These are phyloP conservation scores for Colletotrichum sp. DNA, from an alignment of 2,329 filamentous ascomycete species.

Conservation along the genomic window DNA sequence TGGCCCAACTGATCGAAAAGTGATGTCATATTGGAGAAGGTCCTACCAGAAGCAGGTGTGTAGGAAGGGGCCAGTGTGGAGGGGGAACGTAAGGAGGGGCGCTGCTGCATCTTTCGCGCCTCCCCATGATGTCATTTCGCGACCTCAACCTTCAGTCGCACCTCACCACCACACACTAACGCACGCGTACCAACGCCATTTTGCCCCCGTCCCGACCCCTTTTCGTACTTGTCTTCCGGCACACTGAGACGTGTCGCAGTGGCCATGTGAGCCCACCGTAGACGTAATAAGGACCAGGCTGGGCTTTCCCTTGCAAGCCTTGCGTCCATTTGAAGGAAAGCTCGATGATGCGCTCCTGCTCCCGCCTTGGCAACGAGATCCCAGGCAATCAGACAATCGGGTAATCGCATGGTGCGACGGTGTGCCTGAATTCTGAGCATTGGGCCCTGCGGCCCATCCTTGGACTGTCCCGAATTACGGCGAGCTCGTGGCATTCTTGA, in stretches of 20 bases:
- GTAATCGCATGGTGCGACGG: neutral
- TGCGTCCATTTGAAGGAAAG: neutral
- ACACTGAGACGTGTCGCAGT: neutral
- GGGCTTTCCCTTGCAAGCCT: neutral
- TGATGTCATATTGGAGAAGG: conserved; percentile 19
- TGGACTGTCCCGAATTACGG: neutral
- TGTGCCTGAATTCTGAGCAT: neutral
- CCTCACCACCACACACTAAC: neutral
- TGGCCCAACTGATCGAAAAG: neutral
- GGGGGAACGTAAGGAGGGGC: conserved; percentile 4
- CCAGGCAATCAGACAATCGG: neutral
- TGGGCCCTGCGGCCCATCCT: neutral
- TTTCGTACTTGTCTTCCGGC: neutral
- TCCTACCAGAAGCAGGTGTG: neutral
- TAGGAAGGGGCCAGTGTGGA: neutral
- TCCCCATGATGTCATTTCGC: conserved; percentile 16
- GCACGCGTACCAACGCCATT: neutral
- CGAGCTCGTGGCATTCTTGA: neutral
- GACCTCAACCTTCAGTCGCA: neutral
- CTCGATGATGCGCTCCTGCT: neutral
- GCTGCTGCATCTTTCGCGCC: neutral
- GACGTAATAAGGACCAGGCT: conserved; percentile 3
- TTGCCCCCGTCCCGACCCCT: neutral
- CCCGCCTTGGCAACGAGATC: neutral
- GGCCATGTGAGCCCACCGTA: conserved; percentile 16